Conservation (phyloP, 2,329 filamentous ascomycete species). For the Shiraia sp. region DNA sequence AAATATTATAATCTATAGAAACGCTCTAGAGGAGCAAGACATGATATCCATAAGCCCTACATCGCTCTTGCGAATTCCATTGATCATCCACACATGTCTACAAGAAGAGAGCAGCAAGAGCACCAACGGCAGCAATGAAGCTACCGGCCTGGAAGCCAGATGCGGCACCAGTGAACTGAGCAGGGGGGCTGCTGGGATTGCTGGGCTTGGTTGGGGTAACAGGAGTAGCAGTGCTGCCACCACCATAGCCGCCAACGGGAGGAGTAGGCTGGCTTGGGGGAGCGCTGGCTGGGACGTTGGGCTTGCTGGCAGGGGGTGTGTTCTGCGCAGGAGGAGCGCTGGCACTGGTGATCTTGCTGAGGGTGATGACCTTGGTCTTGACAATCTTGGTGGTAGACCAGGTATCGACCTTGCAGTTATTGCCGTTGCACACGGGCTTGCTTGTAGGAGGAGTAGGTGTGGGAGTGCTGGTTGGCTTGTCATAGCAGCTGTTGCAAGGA, state of each 20-base stretch:
- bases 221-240: not conserved
- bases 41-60: too few relatives aligned
- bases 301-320: conserved; percentile 1
- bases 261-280: not conserved
- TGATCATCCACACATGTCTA: conserved; percentile 5
- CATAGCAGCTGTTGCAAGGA: conserved; percentile 15
- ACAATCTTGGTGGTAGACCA: conserved; percentile 10
- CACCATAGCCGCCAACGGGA: not conserved
- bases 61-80: too few relatives aligned
- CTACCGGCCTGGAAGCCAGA: conserved; percentile 15
- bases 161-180: conserved; percentile 31
- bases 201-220: conserved; percentile 11
- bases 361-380: conserved; percentile 20
- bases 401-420: conserved; percentile 3
- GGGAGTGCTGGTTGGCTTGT: conserved; percentile 6
- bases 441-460: conserved; percentile 7
- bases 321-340: conserved; percentile 2
- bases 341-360: conserved; percentile 20
- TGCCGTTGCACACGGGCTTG: conserved; percentile 2
- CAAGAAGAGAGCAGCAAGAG: conserved; percentile 20
- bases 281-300: not conserved
- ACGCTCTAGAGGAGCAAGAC: not conserved
- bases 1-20: too few relatives aligned
- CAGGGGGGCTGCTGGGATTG: conserved; percentile 14
- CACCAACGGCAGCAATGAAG: conserved; percentile 12